Percentiles rank a stretch among this genome's conserved stretches.
Evolutionary conservation across 371 early-diverging fungal genomes (phyloP).

Genomic region (Mortierella sp.): DNA sequence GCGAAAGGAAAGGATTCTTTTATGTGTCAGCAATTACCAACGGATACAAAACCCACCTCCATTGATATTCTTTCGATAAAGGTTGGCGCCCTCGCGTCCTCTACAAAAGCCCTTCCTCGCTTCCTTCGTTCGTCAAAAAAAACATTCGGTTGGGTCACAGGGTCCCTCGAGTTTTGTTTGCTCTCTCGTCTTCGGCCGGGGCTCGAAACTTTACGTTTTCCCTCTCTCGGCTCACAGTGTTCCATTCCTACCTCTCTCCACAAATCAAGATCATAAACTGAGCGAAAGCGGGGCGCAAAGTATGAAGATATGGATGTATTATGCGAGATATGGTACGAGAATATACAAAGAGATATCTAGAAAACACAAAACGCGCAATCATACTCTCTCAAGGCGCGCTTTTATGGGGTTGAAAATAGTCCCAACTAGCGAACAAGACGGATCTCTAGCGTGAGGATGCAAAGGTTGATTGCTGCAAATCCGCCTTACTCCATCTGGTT

Average conservation of each 20-base stretch:
- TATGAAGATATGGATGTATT: neutral
- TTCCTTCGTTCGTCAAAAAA: neutral
- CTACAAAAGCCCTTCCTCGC: neutral
- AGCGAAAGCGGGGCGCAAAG: neutral
- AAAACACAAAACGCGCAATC: neutral
- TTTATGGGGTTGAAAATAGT: neutral
- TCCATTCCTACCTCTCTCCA: neutral
- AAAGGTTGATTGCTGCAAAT: neutral
- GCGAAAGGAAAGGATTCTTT: neutral
- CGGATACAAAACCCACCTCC: neutral
- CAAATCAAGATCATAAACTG: neutral
- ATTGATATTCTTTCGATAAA: neutral
- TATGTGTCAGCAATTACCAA: too few relatives aligned
- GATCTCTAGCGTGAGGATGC: neutral
- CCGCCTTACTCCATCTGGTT: slow-evolving; percentile 7
- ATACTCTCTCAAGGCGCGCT: neutral
- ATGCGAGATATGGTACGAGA: neutral
- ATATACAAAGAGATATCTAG: neutral
- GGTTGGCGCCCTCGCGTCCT: neutral
- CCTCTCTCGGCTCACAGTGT: neutral
- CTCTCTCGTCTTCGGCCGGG: neutral
- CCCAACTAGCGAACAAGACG: neutral
- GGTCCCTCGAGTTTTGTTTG: neutral
- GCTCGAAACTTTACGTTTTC: neutral
- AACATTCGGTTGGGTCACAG: neutral